Percentiles rank a stretch among this genome's conserved stretches.
Conservation (phyloP, 495 filamentous ascomycete species). For the Aspergillus ellipticus region DNA sequence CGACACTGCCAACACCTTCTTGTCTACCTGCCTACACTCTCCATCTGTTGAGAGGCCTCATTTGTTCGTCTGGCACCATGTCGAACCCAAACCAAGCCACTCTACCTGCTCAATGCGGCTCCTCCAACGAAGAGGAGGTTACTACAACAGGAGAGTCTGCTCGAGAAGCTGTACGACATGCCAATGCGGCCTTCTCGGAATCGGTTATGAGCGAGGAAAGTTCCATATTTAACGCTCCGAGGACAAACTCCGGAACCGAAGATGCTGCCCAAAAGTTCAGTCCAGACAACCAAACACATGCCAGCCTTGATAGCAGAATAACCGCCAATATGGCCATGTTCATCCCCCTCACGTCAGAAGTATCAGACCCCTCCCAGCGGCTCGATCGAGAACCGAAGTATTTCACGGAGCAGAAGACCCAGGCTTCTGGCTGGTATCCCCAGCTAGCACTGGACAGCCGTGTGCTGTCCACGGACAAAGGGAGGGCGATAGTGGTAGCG, state of each 20-base stretch:
- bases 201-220: slow-evolving; percentile 36
- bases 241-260: slow-evolving; percentile 22
- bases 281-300: slow-evolving; percentile 9
- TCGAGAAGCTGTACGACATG: slow-evolving; percentile 3
- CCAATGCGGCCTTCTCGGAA: slow-evolving; percentile 31
- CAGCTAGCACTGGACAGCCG: slow-evolving; percentile 19
- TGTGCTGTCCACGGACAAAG: slow-evolving; percentile 5
- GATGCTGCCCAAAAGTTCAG: slow-evolving; percentile 8
- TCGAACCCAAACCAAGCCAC: background rate
- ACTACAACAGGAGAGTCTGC: slow-evolving; percentile 9
- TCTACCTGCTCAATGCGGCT: background rate
- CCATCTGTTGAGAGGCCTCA: background rate
- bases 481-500: slow-evolving; percentile 4
- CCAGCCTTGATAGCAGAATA: slow-evolving; percentile 23
- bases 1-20: background rate
- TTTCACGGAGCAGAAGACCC: background rate
- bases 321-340: slow-evolving; percentile 36
- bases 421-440: slow-evolving; percentile 11
- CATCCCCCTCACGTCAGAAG: slow-evolving; percentile 15
- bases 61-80: background rate
- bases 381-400: slow-evolving; percentile 6
- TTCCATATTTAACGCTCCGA: slow-evolving; percentile 42
- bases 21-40: background rate
- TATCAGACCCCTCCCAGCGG: background rate
- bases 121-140: slow-evolving; percentile 3